phyloP scores from a whole-genome alignment of 2,329 filamentous ascomycete species.

The Aspergillus terreus region DNA sequence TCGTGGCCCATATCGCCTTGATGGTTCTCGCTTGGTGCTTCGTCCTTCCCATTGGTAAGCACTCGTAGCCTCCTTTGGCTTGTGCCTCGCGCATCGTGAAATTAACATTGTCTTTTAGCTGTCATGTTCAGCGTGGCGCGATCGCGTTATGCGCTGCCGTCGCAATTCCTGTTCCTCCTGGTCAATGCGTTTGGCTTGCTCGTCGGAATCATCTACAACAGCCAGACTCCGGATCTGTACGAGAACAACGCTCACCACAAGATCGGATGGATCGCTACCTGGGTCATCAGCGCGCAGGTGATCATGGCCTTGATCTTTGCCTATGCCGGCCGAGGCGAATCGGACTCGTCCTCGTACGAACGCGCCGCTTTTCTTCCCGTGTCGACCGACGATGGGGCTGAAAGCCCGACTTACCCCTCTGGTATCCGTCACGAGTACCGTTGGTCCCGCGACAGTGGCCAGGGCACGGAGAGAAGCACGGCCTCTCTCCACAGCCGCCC shows the following conservation, averaged over 20 bases:
- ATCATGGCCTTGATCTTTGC: constrained; percentile 63
- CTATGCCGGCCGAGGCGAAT: constrained; percentile 50
- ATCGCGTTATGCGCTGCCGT: constrained; percentile 70
- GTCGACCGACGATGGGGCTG: constrained; percentile 53
- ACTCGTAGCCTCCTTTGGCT: neutral
- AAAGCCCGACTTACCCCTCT: constrained; percentile 46
- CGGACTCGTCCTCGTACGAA: constrained; percentile 41
- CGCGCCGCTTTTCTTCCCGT: constrained; percentile 61
- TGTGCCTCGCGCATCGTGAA: neutral
- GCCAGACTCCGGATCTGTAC: constrained; percentile 19
- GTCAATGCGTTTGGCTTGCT: constrained; percentile 18
- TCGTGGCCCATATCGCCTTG: constrained; percentile 67
- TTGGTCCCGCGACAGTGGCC: constrained; percentile 67
- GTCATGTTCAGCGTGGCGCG: constrained; percentile 82
- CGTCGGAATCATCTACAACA: constrained; percentile 19
- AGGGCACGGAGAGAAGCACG: constrained; percentile 68
- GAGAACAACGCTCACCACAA: constrained; percentile 21
- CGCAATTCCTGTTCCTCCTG: constrained; percentile 18
- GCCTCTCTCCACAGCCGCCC: constrained; percentile 65
- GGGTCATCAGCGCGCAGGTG: constrained; percentile 67
- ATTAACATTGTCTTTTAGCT: constrained; percentile 45
- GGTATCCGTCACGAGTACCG: constrained; percentile 46
- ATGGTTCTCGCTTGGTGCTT: constrained; percentile 72
- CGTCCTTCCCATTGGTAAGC: constrained; percentile 66
- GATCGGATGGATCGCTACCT: constrained; percentile 67